These are phyloP conservation scores for Saprolegnia parasitica DNA, from an alignment of 352 stramenopile species.

Conservation along the genomic window DNA sequence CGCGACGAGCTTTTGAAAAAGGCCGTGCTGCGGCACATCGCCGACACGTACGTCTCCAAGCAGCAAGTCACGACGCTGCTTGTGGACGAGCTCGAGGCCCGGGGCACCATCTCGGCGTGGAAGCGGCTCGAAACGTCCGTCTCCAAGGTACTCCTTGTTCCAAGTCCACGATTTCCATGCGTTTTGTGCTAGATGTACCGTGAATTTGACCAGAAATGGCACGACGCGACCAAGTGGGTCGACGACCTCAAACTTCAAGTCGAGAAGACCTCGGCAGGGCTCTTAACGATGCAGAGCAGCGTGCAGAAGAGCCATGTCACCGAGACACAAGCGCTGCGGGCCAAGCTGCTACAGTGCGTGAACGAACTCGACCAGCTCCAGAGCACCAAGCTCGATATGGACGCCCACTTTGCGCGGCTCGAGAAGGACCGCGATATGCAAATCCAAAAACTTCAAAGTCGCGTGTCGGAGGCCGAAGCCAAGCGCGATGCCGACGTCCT, in stretches of 20 bases:
- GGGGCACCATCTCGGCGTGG: neutral
- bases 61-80: neutral
- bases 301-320: neutral
- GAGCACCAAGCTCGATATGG: constrained; percentile 56
- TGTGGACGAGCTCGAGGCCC: neutral
- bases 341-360: constrained; percentile 15
- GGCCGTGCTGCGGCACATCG: neutral
- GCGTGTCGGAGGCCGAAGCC: constrained; percentile 35
- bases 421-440: constrained; percentile 59
- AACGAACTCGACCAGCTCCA: constrained; percentile 41
- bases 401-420: constrained; percentile 36
- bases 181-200: neutral
- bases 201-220: constrained; percentile 13
- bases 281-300: neutral
- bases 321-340: constrained; percentile 7
- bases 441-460: constrained; percentile 41
- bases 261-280: neutral
- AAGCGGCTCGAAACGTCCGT: neutral
- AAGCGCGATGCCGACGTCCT: constrained; percentile 59
- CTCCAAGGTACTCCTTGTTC: neutral
- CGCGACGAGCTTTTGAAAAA: constrained; percentile 9
- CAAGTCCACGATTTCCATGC: neutral
- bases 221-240: neutral
- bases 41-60: constrained; percentile 4
- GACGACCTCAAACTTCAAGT: constrained; percentile 1